A percentile compares a stretch with the other conserved stretches of the same genome.
Evolutionary conservation across 2,329 filamentous ascomycete species (phyloP).

Genomic region (Trichoderma endophyticum): DNA sequence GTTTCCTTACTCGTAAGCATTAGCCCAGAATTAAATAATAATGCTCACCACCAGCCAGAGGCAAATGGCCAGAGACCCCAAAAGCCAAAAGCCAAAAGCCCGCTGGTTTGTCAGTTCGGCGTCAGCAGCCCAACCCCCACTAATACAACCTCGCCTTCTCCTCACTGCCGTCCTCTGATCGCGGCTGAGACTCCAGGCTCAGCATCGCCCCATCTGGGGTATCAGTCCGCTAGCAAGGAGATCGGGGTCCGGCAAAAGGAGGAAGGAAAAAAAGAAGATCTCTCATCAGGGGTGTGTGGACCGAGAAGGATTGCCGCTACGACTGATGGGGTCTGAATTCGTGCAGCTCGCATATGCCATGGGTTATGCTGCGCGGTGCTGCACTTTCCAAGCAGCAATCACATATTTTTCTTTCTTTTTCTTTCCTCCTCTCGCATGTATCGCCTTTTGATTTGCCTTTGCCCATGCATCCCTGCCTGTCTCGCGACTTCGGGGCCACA

Average conservation of each 20-base stretch:
- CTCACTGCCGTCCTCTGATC: neutral
- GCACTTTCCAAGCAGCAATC: neutral
- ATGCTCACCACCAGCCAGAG: neutral
- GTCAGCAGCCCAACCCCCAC: conserved; percentile 2
- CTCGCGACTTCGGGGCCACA: neutral
- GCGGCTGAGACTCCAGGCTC: neutral
- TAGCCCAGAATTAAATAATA: neutral
- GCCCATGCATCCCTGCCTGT: neutral
- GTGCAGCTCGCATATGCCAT: neutral
- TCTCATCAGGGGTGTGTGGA: neutral
- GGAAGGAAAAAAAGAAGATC: neutral
- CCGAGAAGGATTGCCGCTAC: neutral
- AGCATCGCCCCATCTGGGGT: neutral
- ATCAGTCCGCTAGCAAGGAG: neutral
- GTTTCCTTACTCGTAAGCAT: neutral
- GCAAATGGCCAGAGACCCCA: neutral
- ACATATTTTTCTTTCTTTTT: neutral
- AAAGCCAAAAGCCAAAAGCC: neutral
- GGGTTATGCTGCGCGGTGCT: neutral
- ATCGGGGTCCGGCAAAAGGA: conserved; percentile 4
- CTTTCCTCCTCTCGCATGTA: neutral
- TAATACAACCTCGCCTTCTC: neutral
- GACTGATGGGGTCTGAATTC: neutral
- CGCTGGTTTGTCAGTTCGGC: conserved; percentile 5
- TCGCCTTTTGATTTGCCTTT: neutral